Evolutionary conservation across 345 rosid genomes (phyloP).

Genomic region (Gossypium rotundifolium): DNA sequence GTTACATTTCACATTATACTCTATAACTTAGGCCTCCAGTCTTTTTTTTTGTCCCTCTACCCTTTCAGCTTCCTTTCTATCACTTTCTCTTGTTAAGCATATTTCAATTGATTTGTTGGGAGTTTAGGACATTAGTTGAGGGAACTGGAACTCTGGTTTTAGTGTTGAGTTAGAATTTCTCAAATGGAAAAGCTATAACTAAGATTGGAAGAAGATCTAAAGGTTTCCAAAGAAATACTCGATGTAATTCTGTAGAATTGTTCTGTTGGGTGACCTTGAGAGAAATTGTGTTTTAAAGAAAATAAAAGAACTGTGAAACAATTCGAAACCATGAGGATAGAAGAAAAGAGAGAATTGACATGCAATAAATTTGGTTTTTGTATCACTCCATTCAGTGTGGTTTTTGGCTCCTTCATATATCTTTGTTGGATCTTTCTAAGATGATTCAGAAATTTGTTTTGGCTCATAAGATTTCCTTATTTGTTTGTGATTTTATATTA

Average conservation of each 20-base stretch:
- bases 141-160: background rate
- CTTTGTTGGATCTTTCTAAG: background rate
- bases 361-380: background rate
- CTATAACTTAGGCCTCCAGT: background rate
- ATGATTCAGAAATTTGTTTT: background rate
- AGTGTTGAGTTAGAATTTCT: background rate
- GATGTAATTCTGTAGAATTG: background rate
- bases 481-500: background rate
- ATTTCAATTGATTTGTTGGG: background rate
- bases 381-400: background rate
- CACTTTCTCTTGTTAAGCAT: background rate
- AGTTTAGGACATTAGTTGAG: background rate
- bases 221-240: background rate
- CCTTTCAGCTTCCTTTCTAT: background rate
- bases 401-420: background rate
- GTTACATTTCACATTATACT: background rate
- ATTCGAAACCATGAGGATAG: background rate
- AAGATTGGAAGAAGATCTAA: background rate
- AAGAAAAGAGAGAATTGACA: background rate
- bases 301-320: background rate
- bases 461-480: background rate
- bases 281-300: background rate
- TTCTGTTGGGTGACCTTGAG: background rate
- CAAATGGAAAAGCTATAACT: background rate
- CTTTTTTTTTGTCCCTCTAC: background rate